Percentiles rank a stretch among this genome's conserved stretches.
Evolutionary conservation across 2,329 filamentous ascomycete genomes (phyloP).

Genomic region (Talaromyces sp.): DNA sequence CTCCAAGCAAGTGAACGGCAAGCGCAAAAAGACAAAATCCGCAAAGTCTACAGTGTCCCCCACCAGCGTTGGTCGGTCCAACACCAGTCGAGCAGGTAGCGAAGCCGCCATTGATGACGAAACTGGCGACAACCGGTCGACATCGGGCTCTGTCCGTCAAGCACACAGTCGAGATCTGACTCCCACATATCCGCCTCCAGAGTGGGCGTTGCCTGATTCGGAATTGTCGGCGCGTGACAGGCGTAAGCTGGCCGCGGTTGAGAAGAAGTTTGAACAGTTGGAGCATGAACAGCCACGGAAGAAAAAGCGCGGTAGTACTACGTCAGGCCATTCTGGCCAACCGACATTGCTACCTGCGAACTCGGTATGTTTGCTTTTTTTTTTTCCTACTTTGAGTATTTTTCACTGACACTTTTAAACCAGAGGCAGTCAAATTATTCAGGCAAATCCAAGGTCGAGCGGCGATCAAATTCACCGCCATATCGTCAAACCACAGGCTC

Average conservation of each 20-base stretch:
- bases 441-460: constrained; percentile 23
- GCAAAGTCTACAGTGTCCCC: constrained; percentile 46
- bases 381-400: not conserved
- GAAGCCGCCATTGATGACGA: constrained; percentile 51
- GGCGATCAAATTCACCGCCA: constrained; percentile 32
- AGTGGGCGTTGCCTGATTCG: constrained; percentile 36
- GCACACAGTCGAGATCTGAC: constrained; percentile 57
- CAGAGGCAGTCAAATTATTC: constrained; percentile 4
- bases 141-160: constrained; percentile 51
- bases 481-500: constrained; percentile 16
- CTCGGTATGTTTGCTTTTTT: constrained; percentile 8
- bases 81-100: constrained; percentile 55
- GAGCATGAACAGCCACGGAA: constrained; percentile 54
- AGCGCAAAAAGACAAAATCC: constrained; percentile 43
- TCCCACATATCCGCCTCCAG: constrained; percentile 48
- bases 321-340: constrained; percentile 48
- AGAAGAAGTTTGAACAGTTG: constrained; percentile 56
- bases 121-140: constrained; percentile 49
- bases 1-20: constrained; percentile 38
- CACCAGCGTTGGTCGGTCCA: constrained; percentile 45
- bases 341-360: constrained; percentile 21
- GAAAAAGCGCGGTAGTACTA: constrained; percentile 53
- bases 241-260: constrained; percentile 57
- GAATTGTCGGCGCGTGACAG: constrained; percentile 58
- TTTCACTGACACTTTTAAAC: not conserved